Evolutionary conservation across 805 yeast species (phyloP).

Genomic region (Pichia deserticola): DNA sequence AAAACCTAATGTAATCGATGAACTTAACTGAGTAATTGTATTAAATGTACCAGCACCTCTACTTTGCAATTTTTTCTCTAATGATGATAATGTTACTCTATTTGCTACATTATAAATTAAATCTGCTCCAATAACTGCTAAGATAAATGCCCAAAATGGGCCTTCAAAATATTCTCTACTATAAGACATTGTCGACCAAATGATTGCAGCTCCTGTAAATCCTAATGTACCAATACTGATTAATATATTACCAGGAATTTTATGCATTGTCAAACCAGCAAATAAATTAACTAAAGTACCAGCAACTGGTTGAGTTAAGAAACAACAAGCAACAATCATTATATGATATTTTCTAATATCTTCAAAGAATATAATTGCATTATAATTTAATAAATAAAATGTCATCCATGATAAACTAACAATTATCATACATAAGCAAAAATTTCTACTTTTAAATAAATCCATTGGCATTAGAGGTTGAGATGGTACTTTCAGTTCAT

Average conservation of each 20-base stretch:
- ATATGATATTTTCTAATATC: conserved; percentile 31
- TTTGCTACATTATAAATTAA: conserved; percentile 39
- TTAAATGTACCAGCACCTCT: conserved; percentile 44
- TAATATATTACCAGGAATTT: conserved; percentile 34
- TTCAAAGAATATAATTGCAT: conserved; percentile 37
- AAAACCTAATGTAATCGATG: conserved; percentile 36
- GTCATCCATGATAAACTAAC: conserved; percentile 34
- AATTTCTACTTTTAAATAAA: conserved; percentile 34
- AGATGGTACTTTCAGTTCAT: conserved; percentile 32
- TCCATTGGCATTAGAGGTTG: conserved; percentile 43
- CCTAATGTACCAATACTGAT: conserved; percentile 30
- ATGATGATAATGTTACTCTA: conserved; percentile 35
- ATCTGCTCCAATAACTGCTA: conserved; percentile 41
- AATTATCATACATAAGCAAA: conserved; percentile 33
- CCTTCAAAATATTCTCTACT: conserved; percentile 35
- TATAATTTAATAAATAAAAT: conserved; percentile 32
- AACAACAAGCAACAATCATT: conserved; percentile 36
- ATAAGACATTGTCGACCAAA: conserved; percentile 36
- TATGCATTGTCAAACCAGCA: conserved; percentile 40
- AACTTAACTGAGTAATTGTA: conserved; percentile 35
- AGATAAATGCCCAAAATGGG: conserved; percentile 37
- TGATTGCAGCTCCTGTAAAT: conserved; percentile 30
- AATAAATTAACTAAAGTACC: conserved; percentile 37
- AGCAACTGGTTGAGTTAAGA: conserved; percentile 36
- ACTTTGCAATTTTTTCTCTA: conserved; percentile 32